phyloP scores from a whole-genome alignment of 179 eudicot species.

The Patellifolia procumbens region DNA sequence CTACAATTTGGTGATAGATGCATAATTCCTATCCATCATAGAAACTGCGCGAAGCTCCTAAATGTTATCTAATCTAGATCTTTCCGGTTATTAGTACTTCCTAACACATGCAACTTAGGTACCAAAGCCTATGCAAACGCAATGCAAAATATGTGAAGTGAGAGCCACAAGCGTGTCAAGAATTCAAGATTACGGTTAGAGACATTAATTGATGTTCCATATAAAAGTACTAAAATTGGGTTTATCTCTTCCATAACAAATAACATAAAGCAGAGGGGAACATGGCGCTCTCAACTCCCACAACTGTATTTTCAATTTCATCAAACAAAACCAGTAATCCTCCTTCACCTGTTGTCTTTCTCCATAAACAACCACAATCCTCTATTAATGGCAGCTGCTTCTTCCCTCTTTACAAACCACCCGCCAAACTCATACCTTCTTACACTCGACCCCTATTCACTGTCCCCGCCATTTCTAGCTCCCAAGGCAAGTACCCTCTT shows the following conservation, averaged over 20 bases:
- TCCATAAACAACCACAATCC: conserved; percentile 7
- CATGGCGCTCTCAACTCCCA: conserved; percentile 34
- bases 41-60: no score
- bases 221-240: background rate
- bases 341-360: background rate
- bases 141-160: background rate
- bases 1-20: no score
- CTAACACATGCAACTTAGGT: no score
- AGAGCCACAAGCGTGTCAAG: background rate
- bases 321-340: background rate
- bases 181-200: background rate
- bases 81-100: no score
- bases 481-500: conserved; percentile 37
- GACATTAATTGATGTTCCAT: background rate
- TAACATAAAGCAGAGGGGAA: background rate
- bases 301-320: conserved; percentile 1
- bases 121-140: no score
- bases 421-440: conserved; percentile 6
- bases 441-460: conserved; percentile 17
- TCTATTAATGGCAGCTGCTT: conserved; percentile 14
- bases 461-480: conserved; percentile 43
- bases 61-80: no score
- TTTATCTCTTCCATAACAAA: no score
- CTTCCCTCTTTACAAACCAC: conserved; percentile 16
- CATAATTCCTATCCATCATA: no score